Percentiles rank a stretch among this genome's conserved stretches.
Conservation (phyloP, 495 filamentous ascomycete species). For the Xylaria cubensis region DNA sequence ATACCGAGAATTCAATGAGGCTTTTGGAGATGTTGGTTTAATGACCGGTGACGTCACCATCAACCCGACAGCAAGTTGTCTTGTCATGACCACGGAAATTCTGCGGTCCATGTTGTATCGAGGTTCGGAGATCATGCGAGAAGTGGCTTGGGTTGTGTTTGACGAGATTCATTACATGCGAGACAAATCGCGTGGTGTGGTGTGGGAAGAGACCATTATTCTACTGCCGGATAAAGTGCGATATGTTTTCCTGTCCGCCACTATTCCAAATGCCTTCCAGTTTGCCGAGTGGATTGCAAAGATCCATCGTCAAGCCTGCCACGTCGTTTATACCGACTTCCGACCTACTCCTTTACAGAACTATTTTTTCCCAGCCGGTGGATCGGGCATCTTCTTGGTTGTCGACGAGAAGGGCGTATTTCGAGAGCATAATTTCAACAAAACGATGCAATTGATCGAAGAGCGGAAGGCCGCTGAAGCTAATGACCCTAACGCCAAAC, state of each 20-base stretch:
- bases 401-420: conserved; percentile 97
- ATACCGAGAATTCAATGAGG: conserved; percentile 91
- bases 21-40: conserved; percentile 95
- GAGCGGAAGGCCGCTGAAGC: conserved; percentile 87
- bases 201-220: conserved; percentile 99
- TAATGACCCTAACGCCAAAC: conserved; percentile 74
- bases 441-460: conserved; percentile 88
- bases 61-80: conserved; percentile 95
- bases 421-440: conserved; percentile 95
- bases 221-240: conserved; percentile 95
- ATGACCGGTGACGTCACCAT: conserved; percentile 99
- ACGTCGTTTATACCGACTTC: conserved; percentile 99
- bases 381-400: conserved; percentile 90
- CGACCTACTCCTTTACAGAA: conserved; percentile 94
- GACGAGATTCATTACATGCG: conserved; percentile 99
- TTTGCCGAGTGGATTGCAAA: conserved; percentile 99
- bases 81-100: conserved; percentile 99
- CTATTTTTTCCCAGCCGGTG: conserved; percentile 95
- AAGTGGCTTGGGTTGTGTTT: conserved; percentile 97
- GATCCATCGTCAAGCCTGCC: conserved; percentile 94
- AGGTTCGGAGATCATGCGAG: conserved; percentile 98
- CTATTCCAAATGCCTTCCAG: conserved; percentile 99
- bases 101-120: conserved; percentile 97
- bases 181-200: conserved; percentile 91
- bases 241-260: conserved; percentile 97